A percentile compares a stretch with the other conserved stretches of the same genome.
Conservation (phyloP, 495 filamentous ascomycete genomes). For the Patellaria atrata region DNA sequence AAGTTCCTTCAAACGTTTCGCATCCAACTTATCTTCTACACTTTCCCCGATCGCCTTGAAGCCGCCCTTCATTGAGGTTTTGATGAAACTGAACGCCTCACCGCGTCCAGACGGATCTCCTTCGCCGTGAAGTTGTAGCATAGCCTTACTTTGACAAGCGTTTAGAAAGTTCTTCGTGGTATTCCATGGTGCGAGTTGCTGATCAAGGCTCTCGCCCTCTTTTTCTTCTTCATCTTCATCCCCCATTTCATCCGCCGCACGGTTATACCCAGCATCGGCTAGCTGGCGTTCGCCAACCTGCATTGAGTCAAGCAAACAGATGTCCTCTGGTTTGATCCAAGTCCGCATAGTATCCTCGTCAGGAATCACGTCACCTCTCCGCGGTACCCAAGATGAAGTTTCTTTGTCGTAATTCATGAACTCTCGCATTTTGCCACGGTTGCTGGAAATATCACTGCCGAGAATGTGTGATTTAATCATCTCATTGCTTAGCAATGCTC, state of each 20-base stretch:
- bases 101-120: slow-evolving; percentile 93
- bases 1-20: slow-evolving; percentile 70
- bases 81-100: slow-evolving; percentile 87
- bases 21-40: slow-evolving; percentile 69
- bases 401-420: slow-evolving; percentile 81
- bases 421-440: slow-evolving; percentile 90
- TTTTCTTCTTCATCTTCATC: slow-evolving; percentile 53
- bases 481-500: slow-evolving; percentile 24
- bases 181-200: slow-evolving; percentile 88
- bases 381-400: slow-evolving; percentile 69
- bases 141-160: slow-evolving; percentile 87
- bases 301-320: slow-evolving; percentile 91
- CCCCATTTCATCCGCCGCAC: slow-evolving; percentile 45
- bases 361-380: slow-evolving; percentile 51
- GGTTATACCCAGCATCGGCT: slow-evolving; percentile 62
- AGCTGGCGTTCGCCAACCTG: slow-evolving; percentile 81
- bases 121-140: slow-evolving; percentile 85
- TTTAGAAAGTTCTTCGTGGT: slow-evolving; percentile 90
- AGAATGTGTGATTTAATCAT: slow-evolving; percentile 72
- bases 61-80: slow-evolving; percentile 96
- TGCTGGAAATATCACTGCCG: slow-evolving; percentile 76
- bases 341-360: slow-evolving; percentile 62
- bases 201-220: slow-evolving; percentile 58
- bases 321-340: slow-evolving; percentile 89
- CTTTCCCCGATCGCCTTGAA: slow-evolving; percentile 85